Conservation (phyloP, 31 red algal genomes). For the Asparagopsis taxiformis region DNA sequence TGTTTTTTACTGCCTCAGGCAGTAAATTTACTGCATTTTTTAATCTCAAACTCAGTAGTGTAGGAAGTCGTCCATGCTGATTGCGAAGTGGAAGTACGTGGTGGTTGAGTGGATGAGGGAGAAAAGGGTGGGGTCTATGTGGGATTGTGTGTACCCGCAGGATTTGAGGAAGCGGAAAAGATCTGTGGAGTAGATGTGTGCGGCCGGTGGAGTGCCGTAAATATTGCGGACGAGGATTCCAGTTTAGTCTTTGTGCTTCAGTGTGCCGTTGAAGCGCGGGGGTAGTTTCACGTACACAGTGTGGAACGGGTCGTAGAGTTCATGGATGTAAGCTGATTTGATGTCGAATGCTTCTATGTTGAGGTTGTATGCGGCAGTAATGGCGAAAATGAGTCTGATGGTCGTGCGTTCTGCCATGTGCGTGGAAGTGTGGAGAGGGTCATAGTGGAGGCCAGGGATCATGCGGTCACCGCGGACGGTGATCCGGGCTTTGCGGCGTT, state of each 20-base stretch:
- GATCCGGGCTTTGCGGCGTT: not conserved
- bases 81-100: not conserved
- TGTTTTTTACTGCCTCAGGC: too few species aligned
- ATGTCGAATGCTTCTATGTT: slow-evolving; percentile 5
- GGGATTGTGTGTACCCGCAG: not conserved
- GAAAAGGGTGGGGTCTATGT: not conserved
- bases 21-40: too few species aligned
- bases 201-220: not conserved
- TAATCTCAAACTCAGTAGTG: too few species aligned
- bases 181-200: not conserved
- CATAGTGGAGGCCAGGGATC: not conserved
- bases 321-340: not conserved
- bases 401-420: not conserved
- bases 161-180: not conserved
- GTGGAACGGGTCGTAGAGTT: not conserved
- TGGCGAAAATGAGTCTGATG: not conserved
- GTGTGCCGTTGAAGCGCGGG: slow-evolving; percentile 1
- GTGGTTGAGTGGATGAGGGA: not conserved
- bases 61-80: not conserved
- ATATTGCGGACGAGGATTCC: not conserved
- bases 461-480: not conserved
- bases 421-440: not conserved
- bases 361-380: not conserved
- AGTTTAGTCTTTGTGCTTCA: not conserved
- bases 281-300: not conserved